Conservation (phyloP, 1,284 basidiomycete species). For the Trichosporon inkin region DNA sequence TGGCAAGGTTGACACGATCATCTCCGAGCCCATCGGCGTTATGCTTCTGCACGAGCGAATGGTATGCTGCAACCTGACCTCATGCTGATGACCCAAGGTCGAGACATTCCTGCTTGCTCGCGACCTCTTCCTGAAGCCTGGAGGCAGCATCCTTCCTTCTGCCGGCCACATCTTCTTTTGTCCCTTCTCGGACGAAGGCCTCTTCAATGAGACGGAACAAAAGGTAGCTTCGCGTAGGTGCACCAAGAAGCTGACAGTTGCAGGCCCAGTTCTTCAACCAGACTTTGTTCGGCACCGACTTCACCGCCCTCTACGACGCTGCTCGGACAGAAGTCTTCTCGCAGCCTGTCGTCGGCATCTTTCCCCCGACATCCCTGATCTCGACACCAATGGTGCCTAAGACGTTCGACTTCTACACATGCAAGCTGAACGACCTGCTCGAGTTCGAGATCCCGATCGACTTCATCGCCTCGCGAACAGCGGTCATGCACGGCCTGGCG, state of each 20-base stretch:
- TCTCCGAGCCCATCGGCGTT: conserved; percentile 56
- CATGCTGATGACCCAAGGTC: conserved; percentile 29
- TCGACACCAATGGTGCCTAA: conserved; percentile 38
- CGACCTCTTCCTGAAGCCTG: conserved; percentile 53
- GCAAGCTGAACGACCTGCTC: conserved; percentile 42
- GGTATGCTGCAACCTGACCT: conserved; percentile 35
- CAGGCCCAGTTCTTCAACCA: conserved; percentile 51
- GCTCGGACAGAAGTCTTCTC: conserved; percentile 47
- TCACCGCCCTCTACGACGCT: conserved; percentile 39
- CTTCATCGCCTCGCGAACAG: conserved; percentile 45
- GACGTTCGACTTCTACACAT: conserved; percentile 49
- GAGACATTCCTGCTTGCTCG: conserved; percentile 54
- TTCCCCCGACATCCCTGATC: conserved; percentile 46
- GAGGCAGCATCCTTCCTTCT: conserved; percentile 52
- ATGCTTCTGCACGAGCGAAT: conserved; percentile 55
- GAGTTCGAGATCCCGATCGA: conserved; percentile 46
- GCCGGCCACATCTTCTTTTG: conserved; percentile 53
- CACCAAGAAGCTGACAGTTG: not conserved
- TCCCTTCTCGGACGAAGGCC: conserved; percentile 52
- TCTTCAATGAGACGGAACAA: conserved; percentile 53
- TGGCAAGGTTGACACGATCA: conserved; percentile 54
- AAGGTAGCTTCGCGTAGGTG: conserved; percentile 41
- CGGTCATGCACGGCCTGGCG: conserved; percentile 48
- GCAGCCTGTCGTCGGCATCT: conserved; percentile 51
- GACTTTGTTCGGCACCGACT: conserved; percentile 50